phyloP scores from a whole-genome alignment of 2,329 filamentous ascomycete genomes.

The Colletotrichum aenigma region DNA sequence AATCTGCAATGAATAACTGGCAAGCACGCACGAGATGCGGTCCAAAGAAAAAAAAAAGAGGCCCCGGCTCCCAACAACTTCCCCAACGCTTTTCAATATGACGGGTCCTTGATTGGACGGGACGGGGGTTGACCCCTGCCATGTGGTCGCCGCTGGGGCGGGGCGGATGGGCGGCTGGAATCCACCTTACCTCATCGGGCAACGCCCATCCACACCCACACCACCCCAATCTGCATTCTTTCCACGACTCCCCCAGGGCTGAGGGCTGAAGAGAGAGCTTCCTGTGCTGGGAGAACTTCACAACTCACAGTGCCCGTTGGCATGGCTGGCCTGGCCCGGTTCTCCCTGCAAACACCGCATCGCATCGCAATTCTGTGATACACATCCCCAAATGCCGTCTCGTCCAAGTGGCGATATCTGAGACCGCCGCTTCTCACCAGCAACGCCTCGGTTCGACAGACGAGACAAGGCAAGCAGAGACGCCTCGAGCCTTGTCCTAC shows the following conservation, averaged over 20 bases:
- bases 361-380: background rate
- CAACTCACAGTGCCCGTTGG: background rate
- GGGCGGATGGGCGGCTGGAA: constrained; percentile 14
- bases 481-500: background rate
- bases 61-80: constrained; percentile 19
- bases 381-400: background rate
- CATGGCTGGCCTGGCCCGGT: background rate
- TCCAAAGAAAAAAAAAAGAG: constrained; percentile 3
- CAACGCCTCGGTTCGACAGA: background rate
- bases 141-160: constrained; percentile 13
- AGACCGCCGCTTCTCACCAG: background rate
- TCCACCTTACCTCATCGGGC: background rate
- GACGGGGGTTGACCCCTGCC: constrained; percentile 2
- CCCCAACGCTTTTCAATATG: constrained; percentile 20
- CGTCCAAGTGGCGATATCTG: background rate
- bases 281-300: background rate
- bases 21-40: constrained; percentile 10
- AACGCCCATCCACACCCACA: background rate
- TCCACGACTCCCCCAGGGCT: background rate
- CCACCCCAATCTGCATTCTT: background rate
- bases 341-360: background rate
- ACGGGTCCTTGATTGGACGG: constrained; percentile 6
- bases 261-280: background rate
- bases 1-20: constrained; percentile 18
- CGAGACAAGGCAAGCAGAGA: background rate